A percentile compares a stretch with the other conserved stretches of the same genome.
Conservation (phyloP, 1,139 yeast species). For the Torulaspora globosa region DNA sequence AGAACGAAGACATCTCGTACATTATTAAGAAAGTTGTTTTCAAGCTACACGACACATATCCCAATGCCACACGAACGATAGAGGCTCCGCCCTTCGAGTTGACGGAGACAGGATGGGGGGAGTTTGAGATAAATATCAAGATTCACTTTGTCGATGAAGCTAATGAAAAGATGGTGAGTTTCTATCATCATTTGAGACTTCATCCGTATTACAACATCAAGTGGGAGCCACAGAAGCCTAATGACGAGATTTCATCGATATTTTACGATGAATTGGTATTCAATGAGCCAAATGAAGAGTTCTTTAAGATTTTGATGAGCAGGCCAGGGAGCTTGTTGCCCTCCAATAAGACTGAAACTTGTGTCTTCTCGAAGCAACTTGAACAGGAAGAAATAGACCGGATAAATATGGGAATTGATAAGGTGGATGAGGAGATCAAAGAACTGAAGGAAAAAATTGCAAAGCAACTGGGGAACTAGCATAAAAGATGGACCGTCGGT, state of each 20-base stretch:
- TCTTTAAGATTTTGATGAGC: constrained; percentile 67
- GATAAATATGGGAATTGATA: constrained; percentile 59
- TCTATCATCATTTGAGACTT: constrained; percentile 83
- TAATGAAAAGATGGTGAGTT: constrained; percentile 78
- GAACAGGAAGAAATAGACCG: constrained; percentile 80
- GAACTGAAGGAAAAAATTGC: constrained; percentile 49
- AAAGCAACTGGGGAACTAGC: constrained; percentile 43
- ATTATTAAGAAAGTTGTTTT: constrained; percentile 87
- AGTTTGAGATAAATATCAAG: constrained; percentile 86
- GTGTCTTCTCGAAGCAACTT: constrained; percentile 48
- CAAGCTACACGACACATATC: constrained; percentile 91
- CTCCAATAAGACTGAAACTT: constrained; percentile 46
- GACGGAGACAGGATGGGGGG: constrained; percentile 99
- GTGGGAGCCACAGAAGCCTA: constrained; percentile 16
- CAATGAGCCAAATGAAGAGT: constrained; percentile 89
- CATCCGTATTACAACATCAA: constrained; percentile 61
- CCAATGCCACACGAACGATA: constrained; percentile 73
- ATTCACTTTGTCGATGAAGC: constrained; percentile 82
- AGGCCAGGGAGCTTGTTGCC: constrained; percentile 75
- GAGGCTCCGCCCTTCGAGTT: constrained; percentile 92
- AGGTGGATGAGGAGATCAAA: constrained; percentile 57
- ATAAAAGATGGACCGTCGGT: background rate
- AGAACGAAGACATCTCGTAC: constrained; percentile 76
- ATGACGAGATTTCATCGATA: constrained; percentile 57
- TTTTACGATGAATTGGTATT: constrained; percentile 89